Percentiles rank a stretch among this genome's conserved stretches.
Conservation (phyloP, 2,329 filamentous ascomycete genomes). For the Sclerotinia nivalis region DNA sequence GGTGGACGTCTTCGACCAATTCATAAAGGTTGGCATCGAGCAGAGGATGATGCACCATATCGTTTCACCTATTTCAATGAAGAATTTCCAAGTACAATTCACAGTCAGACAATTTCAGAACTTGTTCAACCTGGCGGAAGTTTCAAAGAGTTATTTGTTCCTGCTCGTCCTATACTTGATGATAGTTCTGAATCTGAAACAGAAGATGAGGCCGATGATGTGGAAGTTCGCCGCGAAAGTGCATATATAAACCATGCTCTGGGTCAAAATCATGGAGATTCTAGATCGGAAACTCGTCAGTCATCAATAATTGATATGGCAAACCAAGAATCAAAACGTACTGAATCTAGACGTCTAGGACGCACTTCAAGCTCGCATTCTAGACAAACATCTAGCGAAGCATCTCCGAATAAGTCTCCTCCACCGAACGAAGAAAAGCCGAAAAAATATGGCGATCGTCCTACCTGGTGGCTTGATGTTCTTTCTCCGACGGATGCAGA, state of each 20-base stretch:
- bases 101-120: conserved; percentile 93
- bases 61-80: conserved; percentile 99
- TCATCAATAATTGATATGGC: conserved; percentile 35
- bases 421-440: conserved; percentile 43
- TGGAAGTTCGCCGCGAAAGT: conserved; percentile 37
- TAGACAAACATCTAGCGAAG: conserved; percentile 31
- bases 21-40: conserved; percentile 77
- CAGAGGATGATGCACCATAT: conserved; percentile 87
- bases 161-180: conserved; percentile 74
- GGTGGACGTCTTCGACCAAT: conserved; percentile 84
- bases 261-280: conserved; percentile 44
- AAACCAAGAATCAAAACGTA: conserved; percentile 31
- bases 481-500: conserved; percentile 88
- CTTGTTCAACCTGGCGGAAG: conserved; percentile 80
- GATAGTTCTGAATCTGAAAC: conserved; percentile 69
- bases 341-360: conserved; percentile 13
- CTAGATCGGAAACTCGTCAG: conserved; percentile 49
- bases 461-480: conserved; percentile 96
- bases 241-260: conserved; percentile 37
- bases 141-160: conserved; percentile 87
- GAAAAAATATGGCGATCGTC: conserved; percentile 72
- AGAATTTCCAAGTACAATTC: conserved; percentile 91
- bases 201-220: conserved; percentile 44
- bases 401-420: conserved; percentile 33
- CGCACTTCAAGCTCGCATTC: conserved; percentile 22